Evolutionary conservation across 2,329 filamentous ascomycete genomes (phyloP), one percentile per base, ranked within the genome.

Genomic region (Cryoendolithus antarcticus): DNA sequence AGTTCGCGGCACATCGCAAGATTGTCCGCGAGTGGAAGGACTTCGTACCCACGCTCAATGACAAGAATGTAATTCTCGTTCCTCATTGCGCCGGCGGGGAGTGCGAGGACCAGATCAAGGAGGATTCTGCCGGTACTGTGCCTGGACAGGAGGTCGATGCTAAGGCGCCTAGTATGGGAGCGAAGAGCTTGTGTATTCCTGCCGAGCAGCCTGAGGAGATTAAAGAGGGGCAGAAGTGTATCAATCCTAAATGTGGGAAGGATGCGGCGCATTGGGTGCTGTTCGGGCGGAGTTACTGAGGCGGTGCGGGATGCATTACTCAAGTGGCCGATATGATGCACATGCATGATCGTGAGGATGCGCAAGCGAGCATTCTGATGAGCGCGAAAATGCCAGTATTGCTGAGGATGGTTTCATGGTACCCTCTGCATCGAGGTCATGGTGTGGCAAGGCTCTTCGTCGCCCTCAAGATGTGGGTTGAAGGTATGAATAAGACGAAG

Each of bases 91-190:
- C 88, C 45, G 82, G 75, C 9, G 75, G 76, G 44, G 77, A 83
- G 59, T 96, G 89, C 57, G 89, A 95, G 65, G 89, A 95, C 54
- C 77, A 85, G 61, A 86, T 96, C 68, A 96, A 96, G 75, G 86
- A 93, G 41, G 71, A 88, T 58, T 93, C 85, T 46, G 85, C 82
- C 32, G 80, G 82, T 48, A 82, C 79, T 51, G 79, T 78, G 42
- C 71, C 77, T 39, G 75, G 67, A 21, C 63, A 65, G 68, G 82
- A 83, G 69, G 58, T 58, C 2, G 77, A 93, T 73, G 70, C 80
- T 53, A 74, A 74, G 49, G 79, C 77, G 39, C 80, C 80, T 42
- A 77, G 74, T 44, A 85, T 85, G 80, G 80, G 80, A 34, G 80
- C 80, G 44, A 85, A 85, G 69, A 77, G 72, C 53, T 66, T 85